Evolutionary conservation across 2,329 filamentous ascomycete species (phyloP).

Genomic region (Trichoderma guizhouense): DNA sequence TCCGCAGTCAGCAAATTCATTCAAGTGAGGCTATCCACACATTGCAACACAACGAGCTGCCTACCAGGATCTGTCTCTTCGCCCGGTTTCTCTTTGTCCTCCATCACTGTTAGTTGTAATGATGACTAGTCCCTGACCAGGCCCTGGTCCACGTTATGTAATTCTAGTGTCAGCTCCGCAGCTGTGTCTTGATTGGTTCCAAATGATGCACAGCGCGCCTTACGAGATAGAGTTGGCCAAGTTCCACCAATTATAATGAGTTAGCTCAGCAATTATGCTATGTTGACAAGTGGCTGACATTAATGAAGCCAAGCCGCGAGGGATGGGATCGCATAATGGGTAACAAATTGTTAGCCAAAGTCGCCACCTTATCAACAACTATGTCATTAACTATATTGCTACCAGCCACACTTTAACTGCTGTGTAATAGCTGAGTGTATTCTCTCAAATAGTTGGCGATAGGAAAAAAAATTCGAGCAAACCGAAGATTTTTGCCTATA

Average conservation of each 20-base stretch:
- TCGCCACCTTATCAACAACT: background rate
- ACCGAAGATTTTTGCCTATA: background rate
- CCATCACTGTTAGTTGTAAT: background rate
- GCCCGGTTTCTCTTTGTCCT: background rate
- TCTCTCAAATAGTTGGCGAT: background rate
- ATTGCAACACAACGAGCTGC: background rate
- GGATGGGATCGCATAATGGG: background rate
- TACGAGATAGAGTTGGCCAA: background rate
- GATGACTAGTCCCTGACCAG: background rate
- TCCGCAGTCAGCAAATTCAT: background rate
- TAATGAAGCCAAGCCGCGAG: background rate
- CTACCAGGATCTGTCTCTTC: background rate
- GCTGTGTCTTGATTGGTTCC: background rate
- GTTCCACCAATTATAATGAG: background rate
- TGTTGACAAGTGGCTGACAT: conserved; percentile 13
- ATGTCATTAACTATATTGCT: background rate
- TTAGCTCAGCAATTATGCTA: background rate
- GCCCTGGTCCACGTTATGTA: background rate
- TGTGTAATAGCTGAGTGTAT: background rate
- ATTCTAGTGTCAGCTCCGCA: conserved; percentile 9
- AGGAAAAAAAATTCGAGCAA: background rate
- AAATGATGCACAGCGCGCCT: background rate
- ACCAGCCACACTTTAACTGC: background rate
- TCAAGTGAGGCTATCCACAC: background rate
- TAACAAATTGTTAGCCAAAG: background rate